These are phyloP conservation scores for Picocystis salinarum DNA, from an alignment of 139 green algal genomes.

Conservation along the genomic window DNA sequence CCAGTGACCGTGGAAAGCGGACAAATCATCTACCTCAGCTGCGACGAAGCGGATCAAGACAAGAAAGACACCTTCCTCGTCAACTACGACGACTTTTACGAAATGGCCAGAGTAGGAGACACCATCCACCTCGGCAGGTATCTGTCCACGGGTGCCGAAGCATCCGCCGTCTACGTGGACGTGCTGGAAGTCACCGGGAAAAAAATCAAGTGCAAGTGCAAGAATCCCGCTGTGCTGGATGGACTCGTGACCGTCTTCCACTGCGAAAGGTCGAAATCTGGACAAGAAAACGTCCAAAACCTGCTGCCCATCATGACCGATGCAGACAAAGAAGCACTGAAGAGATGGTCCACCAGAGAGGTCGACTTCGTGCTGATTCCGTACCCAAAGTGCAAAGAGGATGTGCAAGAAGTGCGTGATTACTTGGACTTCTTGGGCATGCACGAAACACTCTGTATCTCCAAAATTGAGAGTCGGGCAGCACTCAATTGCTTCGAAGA, in stretches of 20 bases:
- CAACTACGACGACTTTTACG: slow-evolving; percentile 52
- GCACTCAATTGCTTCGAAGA: slow-evolving; percentile 46
- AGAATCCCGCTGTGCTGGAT: slow-evolving; percentile 50
- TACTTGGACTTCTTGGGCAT: slow-evolving; percentile 31
- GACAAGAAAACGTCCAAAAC: slow-evolving; percentile 15
- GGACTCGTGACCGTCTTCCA: slow-evolving; percentile 84
- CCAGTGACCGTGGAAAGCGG: slow-evolving; percentile 17
- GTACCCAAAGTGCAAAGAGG: slow-evolving; percentile 44
- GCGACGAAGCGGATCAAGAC: slow-evolving; percentile 22
- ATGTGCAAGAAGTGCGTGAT: slow-evolving; percentile 44
- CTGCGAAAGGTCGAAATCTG: slow-evolving; percentile 37
- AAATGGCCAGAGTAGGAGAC: slow-evolving; percentile 47
- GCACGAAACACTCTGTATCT: background rate
- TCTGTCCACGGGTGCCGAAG: slow-evolving; percentile 67
- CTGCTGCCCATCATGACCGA: slow-evolving; percentile 43
- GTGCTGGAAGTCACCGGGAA: slow-evolving; percentile 27
- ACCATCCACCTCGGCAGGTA: slow-evolving; percentile 76
- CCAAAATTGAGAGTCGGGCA: slow-evolving; percentile 40
- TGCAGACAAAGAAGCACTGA: slow-evolving; percentile 39
- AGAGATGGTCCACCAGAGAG: slow-evolving; percentile 18
- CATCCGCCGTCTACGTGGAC: slow-evolving; percentile 53
- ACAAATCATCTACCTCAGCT: background rate
- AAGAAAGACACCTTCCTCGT: slow-evolving; percentile 36
- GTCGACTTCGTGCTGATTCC: slow-evolving; percentile 69
- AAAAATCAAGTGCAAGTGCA: slow-evolving; percentile 52